These are phyloP conservation scores for Ogataea corticis DNA, from an alignment of 805 yeast species.

Conservation along the genomic window DNA sequence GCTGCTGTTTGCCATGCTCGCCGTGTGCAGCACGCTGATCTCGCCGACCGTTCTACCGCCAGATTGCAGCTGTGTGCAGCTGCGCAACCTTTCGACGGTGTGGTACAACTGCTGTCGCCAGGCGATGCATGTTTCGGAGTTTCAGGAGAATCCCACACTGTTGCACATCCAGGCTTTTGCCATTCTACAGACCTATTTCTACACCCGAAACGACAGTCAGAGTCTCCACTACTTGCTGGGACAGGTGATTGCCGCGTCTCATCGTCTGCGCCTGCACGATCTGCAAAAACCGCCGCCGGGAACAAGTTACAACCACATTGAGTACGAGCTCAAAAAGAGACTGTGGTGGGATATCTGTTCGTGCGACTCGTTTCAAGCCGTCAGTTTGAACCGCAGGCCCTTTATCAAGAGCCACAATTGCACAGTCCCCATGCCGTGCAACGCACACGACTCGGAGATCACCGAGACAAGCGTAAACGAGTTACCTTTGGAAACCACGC, in stretches of 20 bases:
- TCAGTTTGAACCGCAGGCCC: conserved; percentile 18
- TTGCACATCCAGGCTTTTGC: conserved; percentile 17
- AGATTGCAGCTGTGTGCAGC: conserved; percentile 3
- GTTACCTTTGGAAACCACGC: conserved; percentile 9
- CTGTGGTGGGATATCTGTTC: conserved; percentile 28
- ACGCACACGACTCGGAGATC: conserved; percentile 33
- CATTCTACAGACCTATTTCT: conserved; percentile 17
- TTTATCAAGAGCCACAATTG: conserved; percentile 22
- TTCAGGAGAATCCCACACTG: conserved; percentile 13
- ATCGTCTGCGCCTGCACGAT: conserved; percentile 9
- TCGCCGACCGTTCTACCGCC: conserved; percentile 3
- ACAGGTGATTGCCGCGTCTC: conserved; percentile 16
- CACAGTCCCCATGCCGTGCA: conserved; percentile 35
- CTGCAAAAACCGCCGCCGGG: not conserved
- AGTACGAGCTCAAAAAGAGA: conserved; percentile 33
- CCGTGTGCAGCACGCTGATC: conserved; percentile 12
- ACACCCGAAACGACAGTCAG: conserved; percentile 17
- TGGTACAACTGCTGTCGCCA: conserved; percentile 18
- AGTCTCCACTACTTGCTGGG: conserved; percentile 15
- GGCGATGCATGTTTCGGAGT: conserved; percentile 11
- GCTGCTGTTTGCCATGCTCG: conserved; percentile 11
- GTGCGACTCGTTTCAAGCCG: conserved; percentile 22
- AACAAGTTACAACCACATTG: conserved; percentile 8
- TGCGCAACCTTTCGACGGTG: conserved; percentile 12
- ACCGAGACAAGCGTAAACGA: conserved; percentile 4